Conservation (phyloP, 345 rosid species). For the Adansonia digitata region DNA sequence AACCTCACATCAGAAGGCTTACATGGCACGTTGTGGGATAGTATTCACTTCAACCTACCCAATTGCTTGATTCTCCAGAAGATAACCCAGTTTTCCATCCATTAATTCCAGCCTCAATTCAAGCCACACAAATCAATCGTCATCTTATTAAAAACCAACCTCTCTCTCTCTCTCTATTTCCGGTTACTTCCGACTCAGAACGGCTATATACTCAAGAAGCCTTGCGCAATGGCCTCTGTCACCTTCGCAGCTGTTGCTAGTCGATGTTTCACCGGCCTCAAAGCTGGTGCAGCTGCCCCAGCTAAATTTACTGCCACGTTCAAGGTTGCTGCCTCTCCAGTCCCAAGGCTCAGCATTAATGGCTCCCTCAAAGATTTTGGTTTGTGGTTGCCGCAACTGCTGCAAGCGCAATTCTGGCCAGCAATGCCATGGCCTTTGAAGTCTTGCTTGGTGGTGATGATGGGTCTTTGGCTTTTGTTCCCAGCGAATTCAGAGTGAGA, state of each 20-base stretch:
- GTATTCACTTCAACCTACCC: conserved; percentile 38
- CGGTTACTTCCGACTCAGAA: not conserved
- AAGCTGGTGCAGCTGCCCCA: conserved; percentile 24
- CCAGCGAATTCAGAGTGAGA: conserved; percentile 43
- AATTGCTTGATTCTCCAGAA: conserved; percentile 30
- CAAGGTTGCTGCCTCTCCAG: conserved; percentile 22
- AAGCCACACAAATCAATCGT: conserved; percentile 34
- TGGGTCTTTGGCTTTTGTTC: conserved; percentile 64
- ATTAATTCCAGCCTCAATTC: conserved; percentile 11
- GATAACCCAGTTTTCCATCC: conserved; percentile 34
- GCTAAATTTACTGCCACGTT: conserved; percentile 29
- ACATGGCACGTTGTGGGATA: conserved; percentile 34
- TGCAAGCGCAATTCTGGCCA: too few relatives aligned
- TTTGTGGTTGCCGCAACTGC: conserved; percentile 44
- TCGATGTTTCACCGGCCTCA: conserved; percentile 73
- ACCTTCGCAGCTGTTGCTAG: conserved; percentile 72
- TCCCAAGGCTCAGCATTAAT: conserved; percentile 37
- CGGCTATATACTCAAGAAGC: not conserved
- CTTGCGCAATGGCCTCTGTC: conserved; percentile 62
- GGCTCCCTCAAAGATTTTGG: conserved; percentile 60
- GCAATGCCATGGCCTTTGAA: conserved; percentile 77
- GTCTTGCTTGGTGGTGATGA: conserved; percentile 58
- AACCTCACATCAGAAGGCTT: conserved; percentile 14
- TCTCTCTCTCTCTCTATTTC: conserved; percentile 7
- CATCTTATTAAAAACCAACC: conserved; percentile 16